Base-by-base conservation (phyloP, 2,329 filamentous ascomycete genomes). In the Leptodontidium sp. region DNA sequence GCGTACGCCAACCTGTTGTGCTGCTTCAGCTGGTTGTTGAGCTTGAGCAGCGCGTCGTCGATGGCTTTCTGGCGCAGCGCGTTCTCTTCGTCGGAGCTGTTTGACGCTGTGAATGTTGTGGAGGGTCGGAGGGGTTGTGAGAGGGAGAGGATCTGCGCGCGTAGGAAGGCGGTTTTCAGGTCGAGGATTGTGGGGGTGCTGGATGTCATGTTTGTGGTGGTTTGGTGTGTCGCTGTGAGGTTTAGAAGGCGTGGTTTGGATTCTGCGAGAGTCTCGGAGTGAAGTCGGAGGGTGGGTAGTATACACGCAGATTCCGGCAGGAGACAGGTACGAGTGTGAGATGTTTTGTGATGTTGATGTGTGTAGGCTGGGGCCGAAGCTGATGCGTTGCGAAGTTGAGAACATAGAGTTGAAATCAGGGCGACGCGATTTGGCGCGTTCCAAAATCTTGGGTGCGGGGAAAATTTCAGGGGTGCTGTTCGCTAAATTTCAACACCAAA, bases 1-100 rank as follows among this genome's bases (percentile, higher is more conserved):
- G 88, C 85, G 77, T 92, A 92, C 5, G 88, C 88, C 66, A 88
- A 85, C 45, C 86, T 87, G 38, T 85, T 85, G 77, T 93, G 91
- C 73, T 90, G 88, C 72, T 86, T 85, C 15, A 93, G 80, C 17
- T 84, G 80, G 69, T 88, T 85, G 76, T 92, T 91, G 14, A 92
- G 81, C 50, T 84, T 84, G 71, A 82, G 81, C 4, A 90, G 77
- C 14, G 84, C 87, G 70, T 90, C 87, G 72, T 89, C 85, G 66
- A 90, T 80, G 24, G 82, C 79, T 68, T 83, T 84, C 26, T 84
- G 75, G 24, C 81, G 15, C 82, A 80, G 29, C 21, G 81, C 58
- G 26, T 73, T 70, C 24, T 80, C 79, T 32, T 80, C 82, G 77
- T 78, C 88, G 86, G 68, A 81, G 75, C 68, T 81, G 76, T 12